Evolutionary conservation across 2,329 filamentous ascomycete genomes (phyloP).

Genomic region (Trematosphaeria pertusa): DNA sequence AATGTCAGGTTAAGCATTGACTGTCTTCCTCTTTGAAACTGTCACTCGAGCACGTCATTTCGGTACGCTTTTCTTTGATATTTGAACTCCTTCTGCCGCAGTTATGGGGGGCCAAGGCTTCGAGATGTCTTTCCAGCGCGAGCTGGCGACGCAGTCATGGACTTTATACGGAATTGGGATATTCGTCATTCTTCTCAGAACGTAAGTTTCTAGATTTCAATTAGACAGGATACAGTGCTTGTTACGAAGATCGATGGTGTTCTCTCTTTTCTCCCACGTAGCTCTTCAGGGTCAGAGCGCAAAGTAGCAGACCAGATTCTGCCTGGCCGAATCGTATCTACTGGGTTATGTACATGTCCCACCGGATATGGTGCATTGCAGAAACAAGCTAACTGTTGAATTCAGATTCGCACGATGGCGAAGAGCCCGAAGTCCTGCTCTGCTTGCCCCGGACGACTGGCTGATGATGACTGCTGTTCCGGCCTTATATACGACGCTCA

Average conservation of each 20-base stretch:
- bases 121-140: constrained; percentile 23
- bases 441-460: constrained; percentile 38
- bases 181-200: constrained; percentile 33
- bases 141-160: constrained; percentile 36
- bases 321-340: too few species aligned
- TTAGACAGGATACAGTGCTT: too few species aligned
- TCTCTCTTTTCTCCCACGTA: too few species aligned
- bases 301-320: too few species aligned
- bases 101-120: constrained; percentile 20
- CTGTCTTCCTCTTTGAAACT: too few species aligned
- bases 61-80: too few species aligned
- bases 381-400: not conserved
- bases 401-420: constrained; percentile 35
- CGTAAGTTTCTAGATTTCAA: constrained; percentile 24
- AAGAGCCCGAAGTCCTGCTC: constrained; percentile 26
- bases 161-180: constrained; percentile 38
- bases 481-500: constrained; percentile 49
- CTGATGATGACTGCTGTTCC: constrained; percentile 36
- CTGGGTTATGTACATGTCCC: too few species aligned
- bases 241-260: too few species aligned
- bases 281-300: too few species aligned
- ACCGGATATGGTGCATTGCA: too few species aligned
- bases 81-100: constrained; percentile 5
- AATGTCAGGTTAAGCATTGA: too few species aligned
- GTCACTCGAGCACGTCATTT: too few species aligned